phyloP scores from a whole-genome alignment of 345 rosid species.

The Salix viminalis region DNA sequence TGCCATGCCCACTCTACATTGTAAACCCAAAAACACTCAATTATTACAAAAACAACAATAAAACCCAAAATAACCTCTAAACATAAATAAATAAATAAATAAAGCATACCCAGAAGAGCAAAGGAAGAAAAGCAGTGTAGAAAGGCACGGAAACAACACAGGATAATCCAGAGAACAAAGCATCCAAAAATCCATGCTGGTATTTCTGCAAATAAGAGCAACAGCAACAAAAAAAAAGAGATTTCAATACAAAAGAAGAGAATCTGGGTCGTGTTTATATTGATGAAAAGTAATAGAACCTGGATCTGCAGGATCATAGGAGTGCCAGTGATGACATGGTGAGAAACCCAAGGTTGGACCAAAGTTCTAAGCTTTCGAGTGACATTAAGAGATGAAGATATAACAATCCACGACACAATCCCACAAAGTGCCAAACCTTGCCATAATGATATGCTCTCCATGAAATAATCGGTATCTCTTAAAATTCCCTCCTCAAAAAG shows the following conservation, averaged over 20 bases:
- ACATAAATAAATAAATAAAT: slow-evolving; percentile 2
- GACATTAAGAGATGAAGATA: slow-evolving; percentile 51
- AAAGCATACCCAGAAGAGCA: slow-evolving; percentile 85
- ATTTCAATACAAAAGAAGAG: not conserved
- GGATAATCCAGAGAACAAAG: slow-evolving; percentile 71
- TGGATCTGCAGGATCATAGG: slow-evolving; percentile 71
- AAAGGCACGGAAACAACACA: slow-evolving; percentile 97
- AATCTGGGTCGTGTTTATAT: slow-evolving; percentile 13
- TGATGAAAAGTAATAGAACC: slow-evolving; percentile 30
- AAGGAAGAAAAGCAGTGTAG: slow-evolving; percentile 91
- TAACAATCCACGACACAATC: slow-evolving; percentile 65
- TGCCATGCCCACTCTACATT: slow-evolving; percentile 88
- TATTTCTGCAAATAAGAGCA: slow-evolving; percentile 45
- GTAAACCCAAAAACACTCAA: slow-evolving; percentile 12
- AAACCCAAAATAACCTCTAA: not conserved
- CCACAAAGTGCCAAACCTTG: slow-evolving; percentile 63
- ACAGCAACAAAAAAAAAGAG: not conserved
- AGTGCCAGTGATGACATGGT: slow-evolving; percentile 51
- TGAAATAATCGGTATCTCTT: slow-evolving; percentile 18
- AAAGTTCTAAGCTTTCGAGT: slow-evolving; percentile 73
- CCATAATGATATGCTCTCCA: slow-evolving; percentile 76
- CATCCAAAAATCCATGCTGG: slow-evolving; percentile 64
- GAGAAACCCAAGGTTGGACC: slow-evolving; percentile 60
- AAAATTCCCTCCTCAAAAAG: slow-evolving; percentile 8
- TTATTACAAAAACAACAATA: not conserved